Conservation (phyloP, 1,284 basidiomycete genomes). For the Agroathelia rolfsii region DNA sequence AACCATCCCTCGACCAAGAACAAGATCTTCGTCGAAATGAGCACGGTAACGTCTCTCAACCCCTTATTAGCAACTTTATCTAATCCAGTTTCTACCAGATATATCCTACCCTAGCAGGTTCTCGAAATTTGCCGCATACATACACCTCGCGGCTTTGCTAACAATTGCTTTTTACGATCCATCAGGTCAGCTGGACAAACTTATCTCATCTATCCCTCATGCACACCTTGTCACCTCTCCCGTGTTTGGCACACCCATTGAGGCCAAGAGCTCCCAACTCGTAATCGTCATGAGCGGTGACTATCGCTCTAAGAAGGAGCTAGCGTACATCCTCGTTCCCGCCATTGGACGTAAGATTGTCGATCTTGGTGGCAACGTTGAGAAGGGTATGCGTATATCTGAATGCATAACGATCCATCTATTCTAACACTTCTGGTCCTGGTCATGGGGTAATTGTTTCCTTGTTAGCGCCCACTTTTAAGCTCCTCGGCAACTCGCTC, state of each 20-base stretch:
- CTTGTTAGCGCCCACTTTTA: constrained; percentile 59
- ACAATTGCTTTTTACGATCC: constrained; percentile 2
- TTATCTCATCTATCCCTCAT: constrained; percentile 53
- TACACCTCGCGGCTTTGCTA: not conserved
- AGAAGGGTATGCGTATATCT: constrained; percentile 43
- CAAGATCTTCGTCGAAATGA: constrained; percentile 77
- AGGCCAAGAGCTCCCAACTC: constrained; percentile 62
- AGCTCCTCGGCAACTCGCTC: constrained; percentile 70
- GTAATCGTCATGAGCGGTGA: constrained; percentile 77
- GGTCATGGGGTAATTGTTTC: constrained; percentile 5
- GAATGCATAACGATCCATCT: not conserved
- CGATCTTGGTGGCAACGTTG: constrained; percentile 68
- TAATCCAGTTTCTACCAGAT: constrained; percentile 31
- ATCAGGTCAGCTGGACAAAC: constrained; percentile 59
- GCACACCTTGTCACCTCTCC: constrained; percentile 70
- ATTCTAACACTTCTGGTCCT: not conserved
- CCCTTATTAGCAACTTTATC: constrained; percentile 4
- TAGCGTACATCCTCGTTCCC: constrained; percentile 68
- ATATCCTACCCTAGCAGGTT: constrained; percentile 65
- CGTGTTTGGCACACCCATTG: constrained; percentile 67
- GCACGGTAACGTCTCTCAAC: constrained; percentile 45
- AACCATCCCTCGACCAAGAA: constrained; percentile 30
- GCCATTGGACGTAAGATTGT: constrained; percentile 70
- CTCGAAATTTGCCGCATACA: constrained; percentile 5
- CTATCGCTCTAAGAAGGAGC: constrained; percentile 76